Evolutionary conservation across 768 basidiomycete genomes (phyloP).

Genomic region (Lactifluus piperatus): DNA sequence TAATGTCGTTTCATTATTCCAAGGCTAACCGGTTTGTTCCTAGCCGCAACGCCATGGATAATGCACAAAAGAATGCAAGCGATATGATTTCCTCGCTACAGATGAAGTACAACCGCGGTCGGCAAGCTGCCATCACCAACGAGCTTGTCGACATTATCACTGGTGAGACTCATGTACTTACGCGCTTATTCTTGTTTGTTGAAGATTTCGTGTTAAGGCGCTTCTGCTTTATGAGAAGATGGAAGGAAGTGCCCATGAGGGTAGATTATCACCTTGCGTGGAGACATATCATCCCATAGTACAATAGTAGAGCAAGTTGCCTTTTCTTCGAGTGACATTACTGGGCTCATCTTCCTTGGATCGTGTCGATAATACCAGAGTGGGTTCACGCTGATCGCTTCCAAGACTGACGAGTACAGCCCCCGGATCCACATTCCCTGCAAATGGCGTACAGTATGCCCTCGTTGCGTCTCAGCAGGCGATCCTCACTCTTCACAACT

Average conservation of each 20-base stretch:
- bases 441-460: neutral
- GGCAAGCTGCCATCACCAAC: slow-evolving; percentile 96
- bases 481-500: neutral
- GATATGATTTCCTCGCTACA: slow-evolving; percentile 86
- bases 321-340: neutral
- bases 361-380: neutral
- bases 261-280: slow-evolving; percentile 5
- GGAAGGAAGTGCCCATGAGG: neutral
- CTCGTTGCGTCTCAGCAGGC: neutral
- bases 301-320: slow-evolving; percentile 12
- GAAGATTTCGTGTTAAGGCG: slow-evolving; percentile 29
- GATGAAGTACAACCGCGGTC: slow-evolving; percentile 98
- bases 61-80: slow-evolving; percentile 94
- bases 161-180: slow-evolving; percentile 39
- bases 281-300: slow-evolving; percentile 6
- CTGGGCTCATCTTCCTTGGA: neutral
- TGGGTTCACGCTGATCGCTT: neutral
- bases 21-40: slow-evolving; percentile 7
- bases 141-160: slow-evolving; percentile 91
- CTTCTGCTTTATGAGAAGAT: slow-evolving; percentile 37
- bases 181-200: neutral
- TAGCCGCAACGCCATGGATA: slow-evolving; percentile 99
- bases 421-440: neutral
- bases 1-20: neutral
- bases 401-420: neutral